Conservation (phyloP, 2,329 filamentous ascomycete genomes). For the Aspergillus sp. region DNA sequence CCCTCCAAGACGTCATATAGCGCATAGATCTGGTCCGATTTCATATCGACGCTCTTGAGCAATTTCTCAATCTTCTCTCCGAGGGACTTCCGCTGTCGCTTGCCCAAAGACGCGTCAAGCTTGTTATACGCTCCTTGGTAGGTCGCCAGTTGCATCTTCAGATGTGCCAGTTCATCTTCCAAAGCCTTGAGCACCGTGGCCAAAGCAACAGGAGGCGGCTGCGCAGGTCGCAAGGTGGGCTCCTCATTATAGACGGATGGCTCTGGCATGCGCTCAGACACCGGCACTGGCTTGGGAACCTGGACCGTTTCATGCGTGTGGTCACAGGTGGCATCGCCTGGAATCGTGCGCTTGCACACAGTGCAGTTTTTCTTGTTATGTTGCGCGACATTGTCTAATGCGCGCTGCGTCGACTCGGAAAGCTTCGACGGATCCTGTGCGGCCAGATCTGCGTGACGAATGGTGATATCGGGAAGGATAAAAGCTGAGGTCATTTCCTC, state of each 20-base stretch:
- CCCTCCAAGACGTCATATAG: conserved; percentile 78
- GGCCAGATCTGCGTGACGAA: conserved; percentile 29
- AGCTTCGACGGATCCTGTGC: conserved; percentile 25
- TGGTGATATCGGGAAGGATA: conserved; percentile 56
- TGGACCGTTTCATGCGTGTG: conserved; percentile 27
- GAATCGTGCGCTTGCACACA: conserved; percentile 43
- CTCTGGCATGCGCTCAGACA: conserved; percentile 42
- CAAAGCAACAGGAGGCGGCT: conserved; percentile 63
- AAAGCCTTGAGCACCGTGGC: conserved; percentile 76
- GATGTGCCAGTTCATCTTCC: conserved; percentile 68
- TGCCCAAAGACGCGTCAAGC: conserved; percentile 59
- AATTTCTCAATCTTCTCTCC: conserved; percentile 54
- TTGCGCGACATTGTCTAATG: conserved; percentile 35
- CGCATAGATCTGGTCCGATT: conserved; percentile 71
- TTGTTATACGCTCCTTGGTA: conserved; percentile 56
- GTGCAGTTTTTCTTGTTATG: conserved; percentile 50
- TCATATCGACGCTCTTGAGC: conserved; percentile 58
- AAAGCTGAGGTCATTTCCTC: conserved; percentile 57
- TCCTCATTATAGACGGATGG: conserved; percentile 44
- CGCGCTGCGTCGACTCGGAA: conserved; percentile 33
- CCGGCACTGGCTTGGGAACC: conserved; percentile 44
- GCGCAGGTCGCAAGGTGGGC: conserved; percentile 53
- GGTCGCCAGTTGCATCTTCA: conserved; percentile 60
- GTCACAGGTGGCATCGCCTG: conserved; percentile 27
- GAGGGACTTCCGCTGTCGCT: conserved; percentile 55